Percentiles rank a stretch among this genome's conserved stretches.
These are phyloP conservation scores for Flammula alnicola DNA, from an alignment of 1,284 basidiomycete species.

Conservation along the genomic window DNA sequence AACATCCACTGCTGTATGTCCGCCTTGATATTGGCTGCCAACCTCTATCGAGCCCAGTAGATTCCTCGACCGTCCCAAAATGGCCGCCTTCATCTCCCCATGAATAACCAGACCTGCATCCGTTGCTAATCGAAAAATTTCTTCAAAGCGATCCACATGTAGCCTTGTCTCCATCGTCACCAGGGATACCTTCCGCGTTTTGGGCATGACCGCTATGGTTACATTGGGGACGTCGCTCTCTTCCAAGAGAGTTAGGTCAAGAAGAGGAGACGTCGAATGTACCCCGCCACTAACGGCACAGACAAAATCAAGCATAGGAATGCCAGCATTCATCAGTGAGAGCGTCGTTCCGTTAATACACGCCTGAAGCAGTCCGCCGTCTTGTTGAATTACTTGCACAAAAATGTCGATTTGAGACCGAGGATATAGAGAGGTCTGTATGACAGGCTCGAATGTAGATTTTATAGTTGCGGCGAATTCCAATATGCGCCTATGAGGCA, in stretches of 20 bases:
- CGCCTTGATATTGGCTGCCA: slow-evolving; percentile 26
- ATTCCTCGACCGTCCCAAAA: slow-evolving; percentile 66
- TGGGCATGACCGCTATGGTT: slow-evolving; percentile 88
- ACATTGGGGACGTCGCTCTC: slow-evolving; percentile 90
- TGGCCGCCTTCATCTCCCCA: slow-evolving; percentile 81
- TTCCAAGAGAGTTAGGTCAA: slow-evolving; percentile 89
- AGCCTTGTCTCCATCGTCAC: slow-evolving; percentile 95
- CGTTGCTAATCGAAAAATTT: slow-evolving; percentile 81
- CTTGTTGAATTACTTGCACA: slow-evolving; percentile 91
- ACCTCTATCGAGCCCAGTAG: slow-evolving; percentile 57
- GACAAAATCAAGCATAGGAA: slow-evolving; percentile 91
- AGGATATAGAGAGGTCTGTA: slow-evolving; percentile 90
- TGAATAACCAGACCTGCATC: slow-evolving; percentile 83
- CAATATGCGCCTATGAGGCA: slow-evolving; percentile 71
- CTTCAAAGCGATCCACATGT: slow-evolving; percentile 91
- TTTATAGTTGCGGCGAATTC: slow-evolving; percentile 89
- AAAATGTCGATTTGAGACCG: slow-evolving; percentile 94
- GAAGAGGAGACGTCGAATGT: slow-evolving; percentile 75
- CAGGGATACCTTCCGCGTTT: slow-evolving; percentile 82
- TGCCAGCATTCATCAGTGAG: slow-evolving; percentile 88
- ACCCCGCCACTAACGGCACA: slow-evolving; percentile 85
- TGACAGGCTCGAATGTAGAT: slow-evolving; percentile 94
- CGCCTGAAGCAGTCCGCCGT: slow-evolving; percentile 91
- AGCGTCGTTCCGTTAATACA: slow-evolving; percentile 96
- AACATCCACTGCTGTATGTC: slow-evolving; percentile 39